Evolutionary conservation across 805 yeast species (phyloP), one percentile per base, ranked within the genome.

Genomic region (Candida loeiensis): DNA sequence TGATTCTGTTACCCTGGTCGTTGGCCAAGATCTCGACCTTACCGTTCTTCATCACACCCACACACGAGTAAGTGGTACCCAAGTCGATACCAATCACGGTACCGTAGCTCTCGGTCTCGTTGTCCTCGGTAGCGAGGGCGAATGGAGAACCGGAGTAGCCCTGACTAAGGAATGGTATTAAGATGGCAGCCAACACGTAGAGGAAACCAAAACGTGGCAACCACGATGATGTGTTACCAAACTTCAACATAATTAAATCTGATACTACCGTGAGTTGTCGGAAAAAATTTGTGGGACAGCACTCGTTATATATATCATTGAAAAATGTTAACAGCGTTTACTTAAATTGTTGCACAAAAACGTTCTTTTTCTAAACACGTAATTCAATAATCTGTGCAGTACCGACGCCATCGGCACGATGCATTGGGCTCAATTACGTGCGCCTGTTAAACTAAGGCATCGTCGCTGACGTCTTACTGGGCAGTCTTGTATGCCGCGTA

Each of bases 1-100:
- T 90, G 45, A 90, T 89, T 78, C 97, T 87, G 80, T 89, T 89
- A 81, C 97, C 97, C 76, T 89, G 97, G 69, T 90, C 97, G 66
- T 89, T 89, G 59, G 97, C 96, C 63, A 89, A 85, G 67, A 89
- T 90, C 71, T 90, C 97, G 39, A 90, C 97, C 63, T 85, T 77
- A 54, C 91, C 95, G 61, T 85, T 85, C 57, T 88, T 76, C 76
- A 88, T 88, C 62, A 88, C 95, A 56, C 95, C 96, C 48, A 89
- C 96, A 80, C 96, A 89, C 38, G 96, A 88, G 75, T 88, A 88
- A 45, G 95, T 88, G 60, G 95, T 86, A 72, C 90, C 90, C 68
- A 82, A 79, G 79, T 90, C 98, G 82, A 91, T 91, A 84, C 99
- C 99, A 69, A 88, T 85, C n/a, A 69, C 74, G 22, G 74, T 77